phyloP scores from a whole-genome alignment of 2,329 filamentous ascomycete genomes.

The Pseudogymnoascus sp. region DNA sequence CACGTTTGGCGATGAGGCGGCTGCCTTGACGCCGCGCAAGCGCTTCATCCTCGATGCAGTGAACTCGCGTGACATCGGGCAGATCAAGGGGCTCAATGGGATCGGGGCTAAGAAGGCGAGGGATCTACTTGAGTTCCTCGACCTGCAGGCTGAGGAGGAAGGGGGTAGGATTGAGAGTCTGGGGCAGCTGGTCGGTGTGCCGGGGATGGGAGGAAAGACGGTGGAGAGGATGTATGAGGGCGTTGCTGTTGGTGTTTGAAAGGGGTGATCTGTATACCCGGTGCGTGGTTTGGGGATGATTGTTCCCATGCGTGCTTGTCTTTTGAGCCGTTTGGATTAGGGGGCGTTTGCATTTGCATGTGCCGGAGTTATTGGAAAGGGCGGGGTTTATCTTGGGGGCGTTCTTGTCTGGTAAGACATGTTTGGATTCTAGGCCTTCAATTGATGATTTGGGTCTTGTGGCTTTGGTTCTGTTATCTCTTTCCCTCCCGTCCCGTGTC shows the following conservation, averaged over 20 bases:
- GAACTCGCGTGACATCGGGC: conserved; percentile 60
- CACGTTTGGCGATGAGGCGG: conserved; percentile 30
- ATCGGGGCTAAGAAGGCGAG: conserved; percentile 65
- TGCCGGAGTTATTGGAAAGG: background rate
- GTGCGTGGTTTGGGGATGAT: background rate
- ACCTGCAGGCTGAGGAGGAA: conserved; percentile 35
- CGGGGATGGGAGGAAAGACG: conserved; percentile 48
- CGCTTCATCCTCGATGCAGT: conserved; percentile 59
- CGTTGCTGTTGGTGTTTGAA: conserved; percentile 13
- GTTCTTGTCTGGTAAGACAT: background rate
- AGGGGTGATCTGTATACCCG: background rate
- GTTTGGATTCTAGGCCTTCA: background rate
- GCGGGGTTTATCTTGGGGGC: background rate
- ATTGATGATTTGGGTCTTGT: background rate
- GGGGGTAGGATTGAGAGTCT: conserved; percentile 39
- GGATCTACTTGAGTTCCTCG: conserved; percentile 50
- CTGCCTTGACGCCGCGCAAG: conserved; percentile 37
- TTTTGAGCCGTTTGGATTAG: background rate
- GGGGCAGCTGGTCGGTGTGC: conserved; percentile 44
- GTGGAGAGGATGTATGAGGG: conserved; percentile 45
- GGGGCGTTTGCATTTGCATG: conserved; percentile 2
- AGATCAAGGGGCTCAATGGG: conserved; percentile 60
- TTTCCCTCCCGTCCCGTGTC: background rate
- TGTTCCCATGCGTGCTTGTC: background rate
- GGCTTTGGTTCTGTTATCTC: background rate